Percentiles rank a stretch among this genome's conserved stretches.
Conservation (phyloP, 805 yeast genomes). For the Yamadazyma tumulicola region DNA sequence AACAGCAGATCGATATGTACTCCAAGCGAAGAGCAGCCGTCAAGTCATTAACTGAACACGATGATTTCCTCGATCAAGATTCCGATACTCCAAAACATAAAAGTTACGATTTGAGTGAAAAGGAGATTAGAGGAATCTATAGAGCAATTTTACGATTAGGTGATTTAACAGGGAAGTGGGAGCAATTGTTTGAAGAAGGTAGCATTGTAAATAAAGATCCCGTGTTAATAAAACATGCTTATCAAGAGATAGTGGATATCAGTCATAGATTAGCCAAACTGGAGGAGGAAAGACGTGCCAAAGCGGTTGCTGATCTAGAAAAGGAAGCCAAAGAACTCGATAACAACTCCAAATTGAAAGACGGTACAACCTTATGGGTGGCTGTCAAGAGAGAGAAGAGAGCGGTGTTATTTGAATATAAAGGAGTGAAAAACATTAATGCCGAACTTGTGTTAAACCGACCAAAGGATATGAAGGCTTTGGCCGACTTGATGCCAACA, state of each 20-base stretch:
- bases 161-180: conserved; percentile 73
- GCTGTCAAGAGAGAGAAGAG: conserved; percentile 79
- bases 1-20: conserved; percentile 86
- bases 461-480: conserved; percentile 75
- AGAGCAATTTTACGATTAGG: conserved; percentile 80
- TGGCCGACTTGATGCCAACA: conserved; percentile 50
- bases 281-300: conserved; percentile 62
- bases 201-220: conserved; percentile 82
- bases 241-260: conserved; percentile 62
- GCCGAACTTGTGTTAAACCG: conserved; percentile 84
- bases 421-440: conserved; percentile 82
- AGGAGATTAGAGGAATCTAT: conserved; percentile 83
- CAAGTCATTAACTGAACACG: conserved; percentile 45
- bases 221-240: conserved; percentile 69
- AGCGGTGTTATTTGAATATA: conserved; percentile 85
- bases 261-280: conserved; percentile 59
- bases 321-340: conserved; percentile 45
- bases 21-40: conserved; percentile 77
- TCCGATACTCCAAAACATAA: conserved; percentile 34
- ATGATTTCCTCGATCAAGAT: conserved; percentile 32
- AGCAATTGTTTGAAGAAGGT: conserved; percentile 84
- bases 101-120: conserved; percentile 64
- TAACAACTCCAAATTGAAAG: conserved; percentile 32
- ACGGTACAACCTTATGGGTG: conserved; percentile 49
- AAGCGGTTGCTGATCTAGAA: conserved; percentile 56